These are phyloP conservation scores for Chaetomidium leptoderma DNA, from an alignment of 495 filamentous ascomycete genomes.

Conservation along the genomic window DNA sequence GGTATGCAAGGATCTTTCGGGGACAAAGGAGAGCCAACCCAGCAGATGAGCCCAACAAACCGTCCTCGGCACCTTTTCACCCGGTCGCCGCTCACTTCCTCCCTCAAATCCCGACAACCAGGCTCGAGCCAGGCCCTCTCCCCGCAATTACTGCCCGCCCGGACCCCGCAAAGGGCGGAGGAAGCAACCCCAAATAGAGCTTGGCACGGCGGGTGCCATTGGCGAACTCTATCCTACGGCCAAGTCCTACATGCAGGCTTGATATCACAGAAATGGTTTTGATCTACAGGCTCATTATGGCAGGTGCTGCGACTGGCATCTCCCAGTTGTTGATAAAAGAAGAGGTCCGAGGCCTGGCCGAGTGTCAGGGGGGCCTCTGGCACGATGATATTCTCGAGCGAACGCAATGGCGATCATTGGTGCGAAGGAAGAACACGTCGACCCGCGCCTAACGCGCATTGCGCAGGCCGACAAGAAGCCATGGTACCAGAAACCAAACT, in stretches of 20 bases:
- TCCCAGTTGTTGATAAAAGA: neutral
- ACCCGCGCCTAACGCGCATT: constrained; percentile 43
- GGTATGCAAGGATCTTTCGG: too few relatives aligned
- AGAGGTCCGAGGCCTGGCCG: neutral
- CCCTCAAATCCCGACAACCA: neutral
- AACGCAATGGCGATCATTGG: constrained; percentile 26
- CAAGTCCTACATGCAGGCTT: neutral
- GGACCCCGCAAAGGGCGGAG: constrained; percentile 28
- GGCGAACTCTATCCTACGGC: neutral
- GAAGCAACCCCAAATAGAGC: constrained; percentile 28
- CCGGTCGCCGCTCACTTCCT: neutral
- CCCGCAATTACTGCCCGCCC: neutral
- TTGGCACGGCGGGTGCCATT: constrained; percentile 19
- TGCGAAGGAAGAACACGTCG: constrained; percentile 27
- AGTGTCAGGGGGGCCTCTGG: neutral
- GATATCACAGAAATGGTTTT: neutral
- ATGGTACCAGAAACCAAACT: constrained; percentile 63
- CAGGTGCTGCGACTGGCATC: neutral
- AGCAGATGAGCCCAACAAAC: neutral
- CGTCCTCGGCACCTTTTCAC: neutral
- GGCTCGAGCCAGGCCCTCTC: neutral
- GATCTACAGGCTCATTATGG: constrained; percentile 7
- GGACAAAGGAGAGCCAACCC: too few relatives aligned
- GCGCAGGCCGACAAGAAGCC: constrained; percentile 47
- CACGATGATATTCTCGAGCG: neutral